Percentiles rank a stretch among this genome's conserved stretches.
Conservation (phyloP, 345 rosid genomes). For the Eucalyptus marginata region DNA sequence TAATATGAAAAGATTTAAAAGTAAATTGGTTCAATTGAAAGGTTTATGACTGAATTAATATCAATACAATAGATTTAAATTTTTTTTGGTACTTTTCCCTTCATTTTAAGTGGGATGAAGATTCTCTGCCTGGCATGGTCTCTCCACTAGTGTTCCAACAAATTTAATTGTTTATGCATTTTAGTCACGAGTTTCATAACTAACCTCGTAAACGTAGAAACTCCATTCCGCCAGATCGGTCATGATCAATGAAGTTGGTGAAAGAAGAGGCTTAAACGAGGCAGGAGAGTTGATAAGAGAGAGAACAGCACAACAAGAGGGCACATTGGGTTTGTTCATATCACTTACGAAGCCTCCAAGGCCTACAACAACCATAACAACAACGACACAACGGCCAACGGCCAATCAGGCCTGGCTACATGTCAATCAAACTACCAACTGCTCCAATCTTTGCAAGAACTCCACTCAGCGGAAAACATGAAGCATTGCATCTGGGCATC, state of each 20-base stretch:
- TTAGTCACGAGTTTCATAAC: not conserved
- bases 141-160: not conserved
- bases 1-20: too few relatives aligned
- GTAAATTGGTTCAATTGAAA: accelerated
- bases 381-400: not conserved
- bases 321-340: not conserved
- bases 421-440: not conserved
- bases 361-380: not conserved
- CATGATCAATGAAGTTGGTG: not conserved
- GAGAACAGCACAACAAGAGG: not conserved
- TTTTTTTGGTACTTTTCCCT: too few relatives aligned
- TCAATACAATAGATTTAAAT: accelerated
- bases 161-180: not conserved
- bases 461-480: too few relatives aligned
- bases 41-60: accelerated
- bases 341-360: not conserved
- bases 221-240: not conserved
- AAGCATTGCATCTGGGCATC: not conserved
- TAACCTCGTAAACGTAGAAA: not conserved
- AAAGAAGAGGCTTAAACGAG: not conserved
- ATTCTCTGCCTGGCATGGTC: not conserved
- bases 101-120: not conserved
- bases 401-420: not conserved
- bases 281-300: not conserved
- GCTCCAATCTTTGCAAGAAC: not conserved